Evolutionary conservation across 345 rosid genomes (phyloP).

Genomic region (Eucalyptus guilfoylei): DNA sequence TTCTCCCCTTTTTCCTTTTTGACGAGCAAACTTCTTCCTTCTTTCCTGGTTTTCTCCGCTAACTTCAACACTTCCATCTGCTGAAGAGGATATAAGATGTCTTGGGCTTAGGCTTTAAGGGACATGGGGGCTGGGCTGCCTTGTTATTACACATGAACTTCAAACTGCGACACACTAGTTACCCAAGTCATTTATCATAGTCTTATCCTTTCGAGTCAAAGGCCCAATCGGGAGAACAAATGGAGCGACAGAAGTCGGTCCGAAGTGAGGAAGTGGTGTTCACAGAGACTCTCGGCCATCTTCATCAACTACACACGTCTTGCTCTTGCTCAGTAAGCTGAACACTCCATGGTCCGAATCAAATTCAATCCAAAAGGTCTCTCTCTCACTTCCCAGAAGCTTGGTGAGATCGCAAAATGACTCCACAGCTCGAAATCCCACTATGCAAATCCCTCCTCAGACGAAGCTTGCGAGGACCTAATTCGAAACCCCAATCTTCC

Average conservation of each 20-base stretch:
- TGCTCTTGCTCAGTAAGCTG: neutral
- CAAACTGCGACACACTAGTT: neutral
- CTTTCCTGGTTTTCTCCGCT: neutral
- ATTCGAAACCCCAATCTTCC: neutral
- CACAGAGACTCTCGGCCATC: neutral
- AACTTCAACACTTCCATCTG: neutral
- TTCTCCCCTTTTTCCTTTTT: neutral
- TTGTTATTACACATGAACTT: neutral
- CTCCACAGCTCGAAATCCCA: conserved; percentile 12
- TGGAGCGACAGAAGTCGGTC: neutral
- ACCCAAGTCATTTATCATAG: neutral
- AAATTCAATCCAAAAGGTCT: neutral
- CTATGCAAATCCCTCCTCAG: conserved; percentile 16
- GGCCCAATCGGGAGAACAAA: neutral
- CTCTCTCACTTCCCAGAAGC: neutral
- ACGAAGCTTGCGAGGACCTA: neutral
- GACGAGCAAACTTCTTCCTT: neutral
- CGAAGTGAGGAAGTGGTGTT: neutral
- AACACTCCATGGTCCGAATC: neutral
- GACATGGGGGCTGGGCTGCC: neutral
- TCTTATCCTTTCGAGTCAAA: neutral
- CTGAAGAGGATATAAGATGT: neutral
- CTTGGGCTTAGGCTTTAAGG: neutral
- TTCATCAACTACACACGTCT: neutral
- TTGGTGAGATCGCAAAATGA: neutral